Conservation (phyloP, 805 yeast species). For the Candida sanyiensis region DNA sequence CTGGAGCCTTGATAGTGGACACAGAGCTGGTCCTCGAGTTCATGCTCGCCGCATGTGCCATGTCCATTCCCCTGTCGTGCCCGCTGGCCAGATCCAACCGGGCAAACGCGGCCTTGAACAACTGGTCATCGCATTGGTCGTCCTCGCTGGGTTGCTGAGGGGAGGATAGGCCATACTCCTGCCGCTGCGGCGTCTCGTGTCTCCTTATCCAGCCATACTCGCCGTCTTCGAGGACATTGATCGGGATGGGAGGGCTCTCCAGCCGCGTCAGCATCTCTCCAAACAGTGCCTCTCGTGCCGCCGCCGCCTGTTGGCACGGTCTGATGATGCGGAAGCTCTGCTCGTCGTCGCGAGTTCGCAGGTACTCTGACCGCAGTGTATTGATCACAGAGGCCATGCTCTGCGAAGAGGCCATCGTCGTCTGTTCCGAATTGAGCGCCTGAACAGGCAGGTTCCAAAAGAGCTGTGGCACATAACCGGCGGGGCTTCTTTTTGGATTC, state of each 20-base stretch:
- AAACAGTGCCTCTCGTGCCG: slow-evolving; percentile 7
- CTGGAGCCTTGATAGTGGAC: slow-evolving; percentile 5
- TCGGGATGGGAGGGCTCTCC: slow-evolving; percentile 28
- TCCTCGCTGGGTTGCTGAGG: background rate
- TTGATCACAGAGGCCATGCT: slow-evolving; percentile 14
- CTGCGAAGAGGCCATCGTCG: slow-evolving; percentile 18
- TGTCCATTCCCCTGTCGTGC: background rate
- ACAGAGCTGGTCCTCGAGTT: slow-evolving; percentile 8
- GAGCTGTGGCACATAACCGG: too few relatives aligned
- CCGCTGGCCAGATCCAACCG: background rate
- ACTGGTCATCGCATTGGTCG: slow-evolving; percentile 1
- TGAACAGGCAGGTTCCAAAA: too few relatives aligned
- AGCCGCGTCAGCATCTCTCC: slow-evolving; percentile 14
- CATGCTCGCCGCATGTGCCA: background rate
- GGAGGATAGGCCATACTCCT: background rate
- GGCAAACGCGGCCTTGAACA: background rate
- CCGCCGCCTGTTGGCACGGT: slow-evolving; percentile 12
- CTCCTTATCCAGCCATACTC: slow-evolving; percentile 10
- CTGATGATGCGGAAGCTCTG: slow-evolving; percentile 23
- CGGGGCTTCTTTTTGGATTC: too few relatives aligned
- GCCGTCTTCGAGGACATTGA: slow-evolving; percentile 23
- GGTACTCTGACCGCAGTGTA: slow-evolving; percentile 21
- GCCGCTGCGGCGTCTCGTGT: slow-evolving; percentile 9
- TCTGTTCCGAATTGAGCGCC: too few relatives aligned
- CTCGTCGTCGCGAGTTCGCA: slow-evolving; percentile 18